Evolutionary conservation across 2,329 filamentous ascomycete species (phyloP), one percentile per base, ranked within the genome.

Genomic region (Orbilia blumenaviensis): DNA sequence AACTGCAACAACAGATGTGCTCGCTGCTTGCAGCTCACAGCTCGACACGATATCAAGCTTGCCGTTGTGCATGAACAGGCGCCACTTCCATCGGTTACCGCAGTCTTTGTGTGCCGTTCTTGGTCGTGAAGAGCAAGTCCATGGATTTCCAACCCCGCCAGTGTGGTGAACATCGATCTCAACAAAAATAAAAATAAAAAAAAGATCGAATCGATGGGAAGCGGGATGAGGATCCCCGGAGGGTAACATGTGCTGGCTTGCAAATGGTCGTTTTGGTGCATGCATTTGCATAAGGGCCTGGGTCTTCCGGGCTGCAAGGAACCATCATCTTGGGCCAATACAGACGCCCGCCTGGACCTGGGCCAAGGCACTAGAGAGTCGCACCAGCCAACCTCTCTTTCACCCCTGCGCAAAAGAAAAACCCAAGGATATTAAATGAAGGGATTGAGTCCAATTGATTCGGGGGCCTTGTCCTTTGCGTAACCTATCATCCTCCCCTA

Each of bases 401-500:
- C 62, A 41, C 46, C 46, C 54, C 48, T 44, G 52, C 44, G 64
- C 27, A 54, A 44, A 64, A 62, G 32, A 61, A 48, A 58, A 54
- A 72, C 34, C 44, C 27, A 25, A 60, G 66, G 48, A 71, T 72
- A 58, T 64, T 66, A 72, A 66, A 66, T 72, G 58, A 64, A 56
- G 50, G 67, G 60, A 56, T 54, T 48, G 56, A 66, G 41, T 27
- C 60, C 60, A 72, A 72, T 72, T 71, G 67, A 60, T 58, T 64
- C 60, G 58, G 67, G 58, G 56, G 58, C 56, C 67, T 72, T 61
- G 66, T 62, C 66, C 48, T 58, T 72, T 69, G 66, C 66, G 48
- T 66, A 66, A 61, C 66, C 54, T 69, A 69, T 61, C 58, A 46
- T 72, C 67, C 67, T 72, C 67, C 60, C 67, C 67, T 64, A 64